Evolutionary conservation across 768 basidiomycete species (phyloP).

Genomic region (Boletus vinaceobasis): DNA sequence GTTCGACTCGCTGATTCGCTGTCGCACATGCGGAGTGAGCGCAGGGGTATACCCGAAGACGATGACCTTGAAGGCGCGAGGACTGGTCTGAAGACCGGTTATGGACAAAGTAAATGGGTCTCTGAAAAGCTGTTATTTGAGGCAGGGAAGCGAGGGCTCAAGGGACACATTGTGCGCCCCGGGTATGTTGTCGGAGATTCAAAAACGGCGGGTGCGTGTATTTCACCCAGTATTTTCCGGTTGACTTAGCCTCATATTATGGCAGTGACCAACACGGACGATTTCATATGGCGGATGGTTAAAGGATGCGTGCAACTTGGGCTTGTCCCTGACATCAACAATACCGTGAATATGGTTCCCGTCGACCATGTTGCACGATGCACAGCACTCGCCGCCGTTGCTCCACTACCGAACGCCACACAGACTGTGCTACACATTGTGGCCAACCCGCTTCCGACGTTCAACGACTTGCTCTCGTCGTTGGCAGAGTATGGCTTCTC

Average conservation of each 20-base stretch:
- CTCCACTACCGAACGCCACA: constrained; percentile 45
- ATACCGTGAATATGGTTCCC: constrained; percentile 97
- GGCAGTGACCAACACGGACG: constrained; percentile 95
- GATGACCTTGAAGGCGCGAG: constrained; percentile 89
- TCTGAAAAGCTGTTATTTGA: constrained; percentile 92
- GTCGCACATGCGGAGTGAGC: constrained; percentile 36
- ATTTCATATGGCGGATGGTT: constrained; percentile 97
- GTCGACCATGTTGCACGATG: constrained; percentile 93
- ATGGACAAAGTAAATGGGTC: constrained; percentile 99
- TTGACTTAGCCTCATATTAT: not conserved
- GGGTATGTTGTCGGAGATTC: constrained; percentile 98
- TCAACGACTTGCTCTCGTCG: constrained; percentile 78
- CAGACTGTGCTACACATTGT: constrained; percentile 79
- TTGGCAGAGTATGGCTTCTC: constrained; percentile 78
- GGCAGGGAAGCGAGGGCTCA: constrained; percentile 81
- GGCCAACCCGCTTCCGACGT: constrained; percentile 82
- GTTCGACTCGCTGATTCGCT: constrained; percentile 79
- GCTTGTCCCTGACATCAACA: constrained; percentile 94
- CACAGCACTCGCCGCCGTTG: constrained; percentile 67
- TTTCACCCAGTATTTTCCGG: not conserved
- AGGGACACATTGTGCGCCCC: constrained; percentile 84
- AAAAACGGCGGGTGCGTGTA: constrained; percentile 66
- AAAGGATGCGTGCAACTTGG: constrained; percentile 99
- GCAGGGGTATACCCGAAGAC: constrained; percentile 75
- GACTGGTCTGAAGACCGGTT: constrained; percentile 76